Base-by-base conservation (phyloP, 1,139 yeast genomes). In the Pichia sp. region DNA sequence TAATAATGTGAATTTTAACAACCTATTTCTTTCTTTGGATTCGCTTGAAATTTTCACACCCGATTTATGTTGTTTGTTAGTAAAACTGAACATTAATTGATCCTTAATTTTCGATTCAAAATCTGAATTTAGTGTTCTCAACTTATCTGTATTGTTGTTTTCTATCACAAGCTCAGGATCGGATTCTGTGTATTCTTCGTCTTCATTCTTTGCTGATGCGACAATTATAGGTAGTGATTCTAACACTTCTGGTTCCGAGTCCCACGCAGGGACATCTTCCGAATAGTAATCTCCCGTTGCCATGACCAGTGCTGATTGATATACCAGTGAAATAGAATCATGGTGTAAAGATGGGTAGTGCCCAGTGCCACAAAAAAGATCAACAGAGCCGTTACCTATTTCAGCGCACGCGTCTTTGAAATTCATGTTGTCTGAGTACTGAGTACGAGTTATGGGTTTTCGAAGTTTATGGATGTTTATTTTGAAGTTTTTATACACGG, bases 231-330 rank as follows among this genome's bases (percentile, higher is more conserved):
- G 51, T 15, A 53, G 33, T 1, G 56, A 42, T 38, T 61, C 65
- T 18, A 55, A 46, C 1, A 61, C 51, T 36, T 61, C 64, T 7
- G 48, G 39, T 18, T 57, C 61, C 9, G 40, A 42, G 4, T 37
- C 50, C 1, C 28, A 34, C 6, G 47, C 50, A 22, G 57, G 48
- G 1, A 61, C 44, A 24, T 59, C 62, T 37, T 59, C 61, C 1
- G 63, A 52, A 33, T 60, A 62, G 36, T 55, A 61, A 34, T 62
- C 66, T 37, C 7, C 18, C 17, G 10, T 5, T 28, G 9, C 3
- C 2, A 12, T 28, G n/a, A 11, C 14, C n/a, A n/a, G n/a, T n/a
- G n/a, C n/a, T n/a, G n/a, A n/a, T n/a, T n/a, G n/a, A n/a, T n/a
- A n/a, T n/a, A n/a, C n/a, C n/a, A n/a, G n/a, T n/a, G n/a, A n/a